These are phyloP conservation scores for Aspergillus brasiliensis DNA, from an alignment of 2,329 filamentous ascomycete species.

Conservation along the genomic window DNA sequence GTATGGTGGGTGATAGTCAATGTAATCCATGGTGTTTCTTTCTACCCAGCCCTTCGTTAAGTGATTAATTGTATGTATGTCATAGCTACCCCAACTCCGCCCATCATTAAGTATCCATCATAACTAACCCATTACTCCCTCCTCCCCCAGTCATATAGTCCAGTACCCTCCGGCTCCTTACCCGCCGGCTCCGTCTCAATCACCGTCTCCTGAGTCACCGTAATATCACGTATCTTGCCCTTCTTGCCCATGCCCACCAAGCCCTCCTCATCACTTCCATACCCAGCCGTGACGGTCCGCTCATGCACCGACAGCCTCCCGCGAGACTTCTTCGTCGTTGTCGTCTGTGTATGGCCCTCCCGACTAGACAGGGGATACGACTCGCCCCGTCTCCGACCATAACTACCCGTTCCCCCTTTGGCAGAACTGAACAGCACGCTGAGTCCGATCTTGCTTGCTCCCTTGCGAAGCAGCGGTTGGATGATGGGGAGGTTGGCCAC, in stretches of 20 bases:
- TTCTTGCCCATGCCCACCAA: slow-evolving; percentile 10
- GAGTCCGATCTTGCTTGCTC: slow-evolving; percentile 30
- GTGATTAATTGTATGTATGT: too few relatives aligned
- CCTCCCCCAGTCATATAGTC: background rate
- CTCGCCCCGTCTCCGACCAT: slow-evolving; percentile 5
- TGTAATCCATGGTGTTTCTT: too few relatives aligned
- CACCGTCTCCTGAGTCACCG: slow-evolving; percentile 30
- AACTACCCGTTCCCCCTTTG: slow-evolving; percentile 7
- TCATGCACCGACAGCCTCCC: slow-evolving; percentile 8
- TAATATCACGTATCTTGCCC: slow-evolving; percentile 23
- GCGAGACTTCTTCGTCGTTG: background rate
- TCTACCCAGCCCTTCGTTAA: too few relatives aligned
- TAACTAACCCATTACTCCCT: background rate
- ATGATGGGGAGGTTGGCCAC: slow-evolving; percentile 46
- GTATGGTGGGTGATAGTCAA: too few relatives aligned
- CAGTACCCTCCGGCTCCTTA: background rate
- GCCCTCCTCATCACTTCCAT: slow-evolving; percentile 32
- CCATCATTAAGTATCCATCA: background rate
- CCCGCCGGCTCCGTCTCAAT: slow-evolving; percentile 23
- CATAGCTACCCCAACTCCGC: too few relatives aligned
- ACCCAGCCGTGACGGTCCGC: slow-evolving; percentile 11
- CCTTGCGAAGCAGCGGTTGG: slow-evolving; percentile 33
- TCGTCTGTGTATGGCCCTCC: background rate
- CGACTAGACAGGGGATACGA: slow-evolving; percentile 26
- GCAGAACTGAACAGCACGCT: slow-evolving; percentile 28